phyloP scores from a whole-genome alignment of 2,329 filamentous ascomycete genomes.

The Exophiala phaeomuriformis region DNA sequence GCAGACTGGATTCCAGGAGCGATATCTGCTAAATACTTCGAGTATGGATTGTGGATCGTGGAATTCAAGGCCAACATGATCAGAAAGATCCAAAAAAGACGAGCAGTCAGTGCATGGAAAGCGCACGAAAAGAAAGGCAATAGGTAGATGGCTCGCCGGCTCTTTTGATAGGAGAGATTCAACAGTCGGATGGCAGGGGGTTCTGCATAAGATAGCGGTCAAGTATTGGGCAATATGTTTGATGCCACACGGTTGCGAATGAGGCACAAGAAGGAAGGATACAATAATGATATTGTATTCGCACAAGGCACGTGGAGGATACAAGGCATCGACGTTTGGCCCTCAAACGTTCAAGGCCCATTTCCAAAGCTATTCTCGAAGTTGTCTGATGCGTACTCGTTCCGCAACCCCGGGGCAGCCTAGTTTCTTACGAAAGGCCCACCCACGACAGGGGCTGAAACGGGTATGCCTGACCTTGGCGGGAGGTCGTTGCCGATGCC shows the following conservation, averaged over 20 bases:
- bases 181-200: conserved; percentile 10
- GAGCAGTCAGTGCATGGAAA: conserved; percentile 6
- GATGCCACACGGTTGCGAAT: conserved; percentile 8
- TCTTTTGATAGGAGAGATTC: conserved; percentile 12
- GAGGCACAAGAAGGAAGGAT: conserved; percentile 4
- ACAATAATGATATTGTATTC: conserved; percentile 16
- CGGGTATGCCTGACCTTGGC: conserved; percentile 16
- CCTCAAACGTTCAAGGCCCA: conserved; percentile 3
- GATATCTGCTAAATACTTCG: conserved; percentile 15
- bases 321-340: conserved; percentile 9
- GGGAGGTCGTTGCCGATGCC: conserved; percentile 17
- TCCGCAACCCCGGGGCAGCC: conserved; percentile 15
- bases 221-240: conserved; percentile 18
- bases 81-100: conserved; percentile 9
- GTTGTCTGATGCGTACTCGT: conserved; percentile 16
- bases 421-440: conserved; percentile 22
- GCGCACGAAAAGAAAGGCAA: conserved; percentile 2
- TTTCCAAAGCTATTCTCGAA: conserved; percentile 15
- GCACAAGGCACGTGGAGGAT: conserved; percentile 17
- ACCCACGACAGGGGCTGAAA: conserved; percentile 21
- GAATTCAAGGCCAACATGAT: conserved; percentile 22
- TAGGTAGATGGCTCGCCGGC: conserved; percentile 7
- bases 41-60: conserved; percentile 18
- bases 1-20: conserved; percentile 23
- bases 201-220: conserved; percentile 15